Base-by-base conservation (phyloP, 2,329 filamentous ascomycete species). In the Pseudogymnoascus sp. region DNA sequence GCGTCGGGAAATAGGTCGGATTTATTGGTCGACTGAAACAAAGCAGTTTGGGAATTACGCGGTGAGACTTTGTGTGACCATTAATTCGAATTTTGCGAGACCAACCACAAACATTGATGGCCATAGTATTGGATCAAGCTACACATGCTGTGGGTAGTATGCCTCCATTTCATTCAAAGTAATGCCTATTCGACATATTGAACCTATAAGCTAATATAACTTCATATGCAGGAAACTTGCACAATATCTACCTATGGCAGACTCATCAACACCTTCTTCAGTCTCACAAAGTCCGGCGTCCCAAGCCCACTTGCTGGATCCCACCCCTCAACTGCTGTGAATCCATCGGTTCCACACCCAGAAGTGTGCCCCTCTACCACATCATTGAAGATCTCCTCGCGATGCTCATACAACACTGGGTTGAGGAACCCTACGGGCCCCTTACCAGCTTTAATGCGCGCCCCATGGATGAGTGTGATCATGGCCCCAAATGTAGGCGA, bases 401-500 rank as follows among this genome's bases (percentile, higher is more conserved):
- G 70, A 46, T 69, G 67, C 7, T 66, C 69, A 64, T 72, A 72
- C 19, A 72, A 31, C 1, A 65, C 67, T 1, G 75, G 75, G 53
- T 77, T 77, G 4, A 77, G 67, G 44, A 77, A 78, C 0, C 76
- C 76, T 2, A 78, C 71, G 0, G 75, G 69, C 4, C 67, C 62
- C 65, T 75, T 76, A 3, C 70, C 70, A 1, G 65, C 72, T 1
- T 71, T 70, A 5, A 77, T 62, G 6, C 75, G 67, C 64, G 75
- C 72, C 63, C 76, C 75, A 26, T 77, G 77, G 59, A 77, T 72
- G 1, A 73, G 66, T 1, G 75, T 67, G 10, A 89, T 75, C 60
- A 88, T 77, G 4, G 79, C 80, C 0, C 82, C 81, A 26, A 83
- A 83, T 0, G 83, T 75, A 0, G 87, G 88, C 1, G 82, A 74